These are phyloP conservation scores for Alternaria atra DNA, from an alignment of 2,329 filamentous ascomycete species.

Conservation along the genomic window DNA sequence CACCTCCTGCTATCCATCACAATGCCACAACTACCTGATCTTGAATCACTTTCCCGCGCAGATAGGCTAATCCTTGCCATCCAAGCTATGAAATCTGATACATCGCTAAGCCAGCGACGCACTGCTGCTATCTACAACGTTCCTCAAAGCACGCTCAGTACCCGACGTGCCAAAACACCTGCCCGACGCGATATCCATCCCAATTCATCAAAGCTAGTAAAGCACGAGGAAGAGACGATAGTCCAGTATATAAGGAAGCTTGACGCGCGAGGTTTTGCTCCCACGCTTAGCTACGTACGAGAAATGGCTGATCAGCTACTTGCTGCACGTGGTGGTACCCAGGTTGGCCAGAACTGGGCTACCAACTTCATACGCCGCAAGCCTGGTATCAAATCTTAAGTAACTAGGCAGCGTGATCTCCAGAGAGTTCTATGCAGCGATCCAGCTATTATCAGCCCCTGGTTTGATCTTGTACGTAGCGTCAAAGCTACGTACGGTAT, in stretches of 20 bases:
- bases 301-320: neutral
- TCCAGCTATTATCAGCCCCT: constrained; percentile 8
- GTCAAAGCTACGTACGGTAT: constrained; percentile 21
- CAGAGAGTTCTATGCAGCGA: constrained; percentile 12
- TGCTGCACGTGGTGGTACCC: no score
- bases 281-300: neutral
- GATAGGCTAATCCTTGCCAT: neutral
- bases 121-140: neutral
- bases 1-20: neutral
- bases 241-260: neutral
- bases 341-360: no score
- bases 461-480: constrained; percentile 21
- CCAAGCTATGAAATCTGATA: neutral
- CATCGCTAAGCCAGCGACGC: neutral
- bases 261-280: neutral
- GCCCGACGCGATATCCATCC: neutral
- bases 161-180: neutral
- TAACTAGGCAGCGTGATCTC: no score
- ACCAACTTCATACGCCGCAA: no score
- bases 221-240: neutral
- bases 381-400: no score
- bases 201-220: neutral
- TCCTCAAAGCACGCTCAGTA: neutral
- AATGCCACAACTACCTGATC: neutral
- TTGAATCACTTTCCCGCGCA: neutral